phyloP scores from a whole-genome alignment of 2,329 filamentous ascomycete genomes.

The Venturia aucupariae region DNA sequence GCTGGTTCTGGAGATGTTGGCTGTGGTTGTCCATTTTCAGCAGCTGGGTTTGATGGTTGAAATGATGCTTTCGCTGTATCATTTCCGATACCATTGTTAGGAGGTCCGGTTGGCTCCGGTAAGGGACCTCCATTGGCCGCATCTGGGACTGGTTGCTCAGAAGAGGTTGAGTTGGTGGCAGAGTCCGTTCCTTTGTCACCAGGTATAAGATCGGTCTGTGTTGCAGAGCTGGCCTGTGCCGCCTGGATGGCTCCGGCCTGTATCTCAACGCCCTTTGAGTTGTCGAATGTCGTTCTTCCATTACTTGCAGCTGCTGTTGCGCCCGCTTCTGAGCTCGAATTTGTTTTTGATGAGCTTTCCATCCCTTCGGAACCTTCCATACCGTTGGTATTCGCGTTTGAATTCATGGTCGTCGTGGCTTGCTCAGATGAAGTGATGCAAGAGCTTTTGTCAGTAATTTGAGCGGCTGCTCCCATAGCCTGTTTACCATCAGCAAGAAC shows the following conservation, averaged over 20 bases:
- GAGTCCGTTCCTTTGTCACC: neutral
- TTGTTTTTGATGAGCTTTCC: neutral
- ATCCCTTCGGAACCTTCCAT: neutral
- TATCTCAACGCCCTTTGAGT: constrained; percentile 7
- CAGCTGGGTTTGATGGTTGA: neutral
- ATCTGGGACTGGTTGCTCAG: neutral
- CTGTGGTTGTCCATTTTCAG: neutral
- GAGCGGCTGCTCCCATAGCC: neutral
- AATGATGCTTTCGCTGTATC: neutral
- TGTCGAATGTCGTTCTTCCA: constrained; percentile 3
- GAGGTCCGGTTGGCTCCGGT: neutral
- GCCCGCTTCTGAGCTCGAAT: neutral
- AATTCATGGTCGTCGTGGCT: neutral
- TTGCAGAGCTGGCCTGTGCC: neutral
- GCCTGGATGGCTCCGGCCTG: neutral
- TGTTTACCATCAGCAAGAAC: neutral
- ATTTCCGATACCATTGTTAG: neutral
- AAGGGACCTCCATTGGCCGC: neutral
- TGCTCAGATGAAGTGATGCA: neutral
- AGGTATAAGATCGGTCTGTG: neutral
- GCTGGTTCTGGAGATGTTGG: neutral
- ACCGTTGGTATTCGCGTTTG: neutral
- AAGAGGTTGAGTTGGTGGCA: neutral
- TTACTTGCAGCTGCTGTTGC: constrained; percentile 2
- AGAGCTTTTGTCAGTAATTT: neutral